Percentiles rank a stretch among this genome's conserved stretches.
Evolutionary conservation across 306 rosid species (phyloP).

Genomic region (Lupinus albus): DNA sequence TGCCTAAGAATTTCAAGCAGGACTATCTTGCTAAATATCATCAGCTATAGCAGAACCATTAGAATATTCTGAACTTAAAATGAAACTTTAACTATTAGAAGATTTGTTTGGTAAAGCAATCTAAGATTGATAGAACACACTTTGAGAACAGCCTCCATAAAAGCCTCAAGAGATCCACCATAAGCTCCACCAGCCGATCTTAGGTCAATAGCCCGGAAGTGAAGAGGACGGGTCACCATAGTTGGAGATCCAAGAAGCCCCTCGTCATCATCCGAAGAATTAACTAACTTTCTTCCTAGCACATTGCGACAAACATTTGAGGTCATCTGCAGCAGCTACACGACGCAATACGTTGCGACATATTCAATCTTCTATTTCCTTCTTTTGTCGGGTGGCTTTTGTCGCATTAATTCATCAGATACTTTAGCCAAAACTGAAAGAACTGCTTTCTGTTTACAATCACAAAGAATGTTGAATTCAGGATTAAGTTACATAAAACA

Average conservation of each 20-base stretch:
- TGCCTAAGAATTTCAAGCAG: too few relatives aligned
- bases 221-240: too few relatives aligned
- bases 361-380: constrained; percentile 59
- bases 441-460: constrained; percentile 89
- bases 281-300: constrained; percentile 81
- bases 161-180: constrained; percentile 83
- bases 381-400: constrained; percentile 55
- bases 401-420: constrained; percentile 53
- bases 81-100: not conserved
- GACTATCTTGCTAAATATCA: too few relatives aligned
- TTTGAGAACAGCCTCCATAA: constrained; percentile 94
- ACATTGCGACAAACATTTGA: constrained; percentile 86
- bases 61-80: not conserved
- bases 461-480: constrained; percentile 48
- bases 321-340: constrained; percentile 88
- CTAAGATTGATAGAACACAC: constrained; percentile 48
- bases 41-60: too few relatives aligned
- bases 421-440: constrained; percentile 75
- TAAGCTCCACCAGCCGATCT: constrained; percentile 90
- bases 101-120: constrained; percentile 10
- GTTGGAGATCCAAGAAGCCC: too few relatives aligned
- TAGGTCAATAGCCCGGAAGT: constrained; percentile 90
- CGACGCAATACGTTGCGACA: too few relatives aligned
- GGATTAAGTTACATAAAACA: constrained; percentile 32
- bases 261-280: constrained; percentile 92